Evolutionary conservation across 257 asterid species (phyloP), one percentile per base, ranked within the genome.

Genomic region (Plantago elongata): DNA sequence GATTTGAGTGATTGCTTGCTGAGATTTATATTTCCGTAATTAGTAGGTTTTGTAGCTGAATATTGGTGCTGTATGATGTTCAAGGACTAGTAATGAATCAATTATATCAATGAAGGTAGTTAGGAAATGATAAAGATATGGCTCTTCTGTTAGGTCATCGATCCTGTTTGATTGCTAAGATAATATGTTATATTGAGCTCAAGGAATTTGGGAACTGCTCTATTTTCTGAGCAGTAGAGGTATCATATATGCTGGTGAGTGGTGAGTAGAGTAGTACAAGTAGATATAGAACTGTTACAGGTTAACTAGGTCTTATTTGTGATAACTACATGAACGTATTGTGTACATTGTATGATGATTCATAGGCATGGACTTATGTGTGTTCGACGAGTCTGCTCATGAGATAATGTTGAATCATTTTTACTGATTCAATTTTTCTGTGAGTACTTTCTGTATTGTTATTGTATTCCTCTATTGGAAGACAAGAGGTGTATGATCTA

Each of bases 181-280:
- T 3, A 34, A 34, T 34, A 4, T 34, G 40, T 34, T 4, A 34
- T 34, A 34, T 34, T 34, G 40, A 34, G 40, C 40, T 34, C 45
- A 44, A 47, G 65, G 62, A 60, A 44, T 45, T 62, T 10, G 59
- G 38, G 46, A 46, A 54, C 13, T 34, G 34, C n/a, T 22, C 22
- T 30, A 44, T 15, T 71, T 69, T 62, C 64, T 62, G 43, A 68
- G 67, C 50, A 47, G 68, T 63, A 22, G 27, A 22, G 51, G 66
- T 69, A 34, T 34, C 40, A 3, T 34, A 67, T 66, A 61, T 43
- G 54, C 47, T 62, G 52, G n/a, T n/a, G n/a, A n/a, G n/a, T n/a
- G n/a, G n/a, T n/a, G n/a, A n/a, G n/a, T 63, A 43, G 65, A 37
- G 62, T 11, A 52, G 48, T 61, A 34, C 27, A 22, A 57, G 38